Evolutionary conservation across 1,284 basidiomycete species (phyloP), one percentile per base, ranked within the genome.

Genomic region (Heimioporus retisporus): DNA sequence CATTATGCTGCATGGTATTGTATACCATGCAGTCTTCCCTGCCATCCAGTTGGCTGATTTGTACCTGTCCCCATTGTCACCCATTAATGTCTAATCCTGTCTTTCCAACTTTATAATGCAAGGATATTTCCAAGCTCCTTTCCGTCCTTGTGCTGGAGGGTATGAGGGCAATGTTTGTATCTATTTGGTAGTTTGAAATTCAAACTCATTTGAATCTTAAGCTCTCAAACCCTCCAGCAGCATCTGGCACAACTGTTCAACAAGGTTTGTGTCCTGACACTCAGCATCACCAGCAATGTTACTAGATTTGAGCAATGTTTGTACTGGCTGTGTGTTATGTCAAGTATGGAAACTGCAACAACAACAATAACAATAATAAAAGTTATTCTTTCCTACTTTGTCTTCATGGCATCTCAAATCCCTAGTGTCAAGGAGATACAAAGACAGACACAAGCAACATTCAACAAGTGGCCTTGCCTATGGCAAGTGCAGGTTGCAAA

Each of bases 311-410:
- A 51, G 50, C 8, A 23, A 23, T 51, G 48, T n/a, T n/a, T 54
- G 25, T 28, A 6, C 18, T 3, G 51, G 13, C 16, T 48, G n/a
- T n/a, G n/a, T n/a, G n/a, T n/a, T n/a, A 55, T 55, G 53, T n/a
- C 60, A 55, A 6, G 55, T 61, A 7, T 40, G n/a, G 53, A 61
- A 31, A 61, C 57, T 6, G 31, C 46, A 62, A 51, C 11, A 57
- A 28, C 42, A 42, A 50, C 40, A 56, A 48, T n/a, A 61, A 55
- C 4, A 55, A 61, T 61, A 55, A 61, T 57, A 57, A 50, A 56
- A 58, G n/a, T 64, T 63, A 63, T 7, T 55, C 56, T 63, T 62
- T 62, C 61, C 61, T 62, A 56, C 61, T 56, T 50, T 46, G 31
- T 56, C 53, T 55, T 21, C 15, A 56, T 62, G 61, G 3, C 44